Conservation (phyloP, 2,329 filamentous ascomycete species). For the Aaosphaeria pasadenensis region DNA sequence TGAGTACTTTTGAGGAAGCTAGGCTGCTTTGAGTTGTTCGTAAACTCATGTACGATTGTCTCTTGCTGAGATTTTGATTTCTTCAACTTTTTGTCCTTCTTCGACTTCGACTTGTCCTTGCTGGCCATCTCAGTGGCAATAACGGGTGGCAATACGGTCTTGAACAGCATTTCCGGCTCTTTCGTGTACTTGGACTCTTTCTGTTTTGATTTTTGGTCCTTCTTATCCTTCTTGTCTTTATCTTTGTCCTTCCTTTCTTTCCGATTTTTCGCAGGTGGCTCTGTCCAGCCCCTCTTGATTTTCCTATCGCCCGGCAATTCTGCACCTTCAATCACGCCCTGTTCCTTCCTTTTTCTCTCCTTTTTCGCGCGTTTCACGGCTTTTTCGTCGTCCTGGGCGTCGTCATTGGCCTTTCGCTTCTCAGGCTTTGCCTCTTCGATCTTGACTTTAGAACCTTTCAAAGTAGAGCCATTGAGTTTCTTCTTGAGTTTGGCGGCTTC, state of each 20-base stretch:
- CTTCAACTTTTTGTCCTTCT: slow-evolving; percentile 59
- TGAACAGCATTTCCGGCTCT: slow-evolving; percentile 78
- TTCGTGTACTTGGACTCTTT: slow-evolving; percentile 77
- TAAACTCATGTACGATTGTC: slow-evolving; percentile 82
- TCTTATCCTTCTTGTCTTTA: slow-evolving; percentile 51
- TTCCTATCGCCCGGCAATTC: slow-evolving; percentile 71
- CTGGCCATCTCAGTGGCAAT: slow-evolving; percentile 31
- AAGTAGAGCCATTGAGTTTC: slow-evolving; percentile 81
- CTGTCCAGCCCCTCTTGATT: slow-evolving; percentile 88
- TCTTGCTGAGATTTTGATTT: slow-evolving; percentile 48
- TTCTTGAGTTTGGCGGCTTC: slow-evolving; percentile 90
- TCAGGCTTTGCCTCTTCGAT: slow-evolving; percentile 76
- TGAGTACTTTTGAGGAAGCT: slow-evolving; percentile 68
- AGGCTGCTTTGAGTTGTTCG: slow-evolving; percentile 77
- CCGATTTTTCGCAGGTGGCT: slow-evolving; percentile 51
- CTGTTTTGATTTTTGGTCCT: slow-evolving; percentile 56
- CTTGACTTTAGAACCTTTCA: slow-evolving; percentile 81
- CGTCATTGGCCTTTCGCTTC: slow-evolving; percentile 45
- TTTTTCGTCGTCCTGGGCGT: slow-evolving; percentile 22
- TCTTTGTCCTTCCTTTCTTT: slow-evolving; percentile 46
- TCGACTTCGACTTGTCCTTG: slow-evolving; percentile 44
- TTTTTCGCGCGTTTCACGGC: slow-evolving; percentile 45
- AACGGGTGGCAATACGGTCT: slow-evolving; percentile 64
- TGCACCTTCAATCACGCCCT: slow-evolving; percentile 62
- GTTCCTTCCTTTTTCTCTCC: slow-evolving; percentile 43